Evolutionary conservation across 495 filamentous ascomycete genomes (phyloP), one percentile per base, ranked within the genome.

Genomic region (Melanomma pulvis-pyrius): DNA sequence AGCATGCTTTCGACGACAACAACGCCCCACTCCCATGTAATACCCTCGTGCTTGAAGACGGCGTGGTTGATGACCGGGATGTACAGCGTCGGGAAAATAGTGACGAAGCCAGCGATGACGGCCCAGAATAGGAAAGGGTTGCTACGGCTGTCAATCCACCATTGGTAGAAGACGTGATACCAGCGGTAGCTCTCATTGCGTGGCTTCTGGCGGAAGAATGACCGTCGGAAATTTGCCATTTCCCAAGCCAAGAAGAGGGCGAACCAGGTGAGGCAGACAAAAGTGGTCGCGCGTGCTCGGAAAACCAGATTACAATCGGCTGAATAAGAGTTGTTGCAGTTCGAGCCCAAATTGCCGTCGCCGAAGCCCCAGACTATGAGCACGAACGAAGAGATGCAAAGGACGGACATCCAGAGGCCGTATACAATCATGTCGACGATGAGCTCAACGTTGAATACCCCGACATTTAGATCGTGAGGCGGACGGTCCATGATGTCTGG

Each of bases 61-160:
- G 80, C 73, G 1, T 73, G 79, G 74, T 91, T 92, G 29, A 92
- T 75, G n/a, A 79, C 82, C 0, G 90, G 90, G 32, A 92, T 88
- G 70, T 92, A 91, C 0, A 92, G 83, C 5, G 86, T 83, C 0
- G 89, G 88, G 70, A 92, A 92, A 4, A 90, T 84, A 66, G 84
- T 83, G 21, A 90, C 36, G 47, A 84, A 86, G 8, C 88, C 90
- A 26, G 87, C 79, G 32, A 87, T 76, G 21, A 92, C 86, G 39
- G 88, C 82, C 82, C 82, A 91, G 80, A 92, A 91, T 24, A 92
- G 79, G 73, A 92, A 91, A 24, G 79, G 80, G 77, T 92, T 92
- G 21, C 80, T 74, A 81, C 87, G 90, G 41, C 91, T 69, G 55
- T 90, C 88, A 62, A 82, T 3, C 6, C 71, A 46, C 74, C 74